These are phyloP conservation scores for Colletotrichum lindemuthianum DNA, from an alignment of 2,329 filamentous ascomycete genomes.

Conservation along the genomic window DNA sequence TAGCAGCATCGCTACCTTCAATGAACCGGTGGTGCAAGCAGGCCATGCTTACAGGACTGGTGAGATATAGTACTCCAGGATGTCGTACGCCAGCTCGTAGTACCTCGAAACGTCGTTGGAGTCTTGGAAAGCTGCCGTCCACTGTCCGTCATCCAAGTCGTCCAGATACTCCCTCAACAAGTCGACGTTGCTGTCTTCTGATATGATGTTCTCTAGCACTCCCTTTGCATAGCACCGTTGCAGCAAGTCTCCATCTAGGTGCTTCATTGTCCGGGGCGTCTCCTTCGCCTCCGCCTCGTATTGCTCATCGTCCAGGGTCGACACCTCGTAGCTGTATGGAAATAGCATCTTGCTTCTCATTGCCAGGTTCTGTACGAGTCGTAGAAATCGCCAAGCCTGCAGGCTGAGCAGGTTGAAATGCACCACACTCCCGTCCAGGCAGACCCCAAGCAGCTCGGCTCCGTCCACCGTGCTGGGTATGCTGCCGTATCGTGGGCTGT, in stretches of 20 bases:
- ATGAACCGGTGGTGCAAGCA: too few relatives aligned
- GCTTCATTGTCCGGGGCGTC: slow-evolving; percentile 61
- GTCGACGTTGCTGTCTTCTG: slow-evolving; percentile 44
- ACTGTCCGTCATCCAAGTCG: slow-evolving; percentile 56
- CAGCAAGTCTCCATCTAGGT: slow-evolving; percentile 75
- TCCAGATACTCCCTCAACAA: slow-evolving; percentile 61
- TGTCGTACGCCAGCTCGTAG: slow-evolving; percentile 61
- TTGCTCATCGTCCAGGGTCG: slow-evolving; percentile 38
- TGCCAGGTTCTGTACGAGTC: slow-evolving; percentile 77
- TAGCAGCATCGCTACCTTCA: too few relatives aligned
- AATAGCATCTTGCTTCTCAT: slow-evolving; percentile 57
- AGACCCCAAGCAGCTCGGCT: slow-evolving; percentile 70
- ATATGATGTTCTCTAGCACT: slow-evolving; percentile 55
- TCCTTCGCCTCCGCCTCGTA: slow-evolving; percentile 50
- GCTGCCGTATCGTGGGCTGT: slow-evolving; percentile 52
- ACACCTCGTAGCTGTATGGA: slow-evolving; percentile 53
- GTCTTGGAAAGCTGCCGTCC: slow-evolving; percentile 48
- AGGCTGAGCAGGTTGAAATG: slow-evolving; percentile 74
- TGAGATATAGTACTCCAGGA: slow-evolving; percentile 63
- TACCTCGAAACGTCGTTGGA: slow-evolving; percentile 46
- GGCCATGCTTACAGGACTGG: slow-evolving; percentile 54
- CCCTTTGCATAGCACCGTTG: slow-evolving; percentile 60
- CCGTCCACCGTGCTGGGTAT: slow-evolving; percentile 55
- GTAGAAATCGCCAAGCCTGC: slow-evolving; percentile 74
- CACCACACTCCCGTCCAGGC: slow-evolving; percentile 75